Evolutionary conservation across 2,329 filamentous ascomycete species (phyloP).

Genomic region (Exophiala viscosa): DNA sequence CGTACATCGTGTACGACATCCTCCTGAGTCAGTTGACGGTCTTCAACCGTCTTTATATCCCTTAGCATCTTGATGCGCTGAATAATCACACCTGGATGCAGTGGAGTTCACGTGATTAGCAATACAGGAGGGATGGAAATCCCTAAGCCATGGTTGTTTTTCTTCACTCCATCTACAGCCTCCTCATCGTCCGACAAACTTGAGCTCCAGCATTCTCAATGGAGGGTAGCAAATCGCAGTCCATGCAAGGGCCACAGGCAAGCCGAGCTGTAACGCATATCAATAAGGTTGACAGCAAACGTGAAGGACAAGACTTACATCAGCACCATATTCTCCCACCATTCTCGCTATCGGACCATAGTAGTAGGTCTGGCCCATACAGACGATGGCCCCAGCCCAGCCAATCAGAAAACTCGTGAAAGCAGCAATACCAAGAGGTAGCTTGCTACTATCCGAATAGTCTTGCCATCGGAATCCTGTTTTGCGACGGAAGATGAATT

Average conservation of each 20-base stretch:
- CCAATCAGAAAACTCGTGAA: conserved; percentile 61
- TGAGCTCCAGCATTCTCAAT: conserved; percentile 51
- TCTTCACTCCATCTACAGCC: too few relatives aligned
- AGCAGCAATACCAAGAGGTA: conserved; percentile 62
- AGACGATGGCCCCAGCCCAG: conserved; percentile 62
- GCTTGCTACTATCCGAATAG: conserved; percentile 57
- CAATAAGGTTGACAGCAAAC: too few relatives aligned
- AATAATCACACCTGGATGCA: too few relatives aligned
- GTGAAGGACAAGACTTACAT: conserved; percentile 46
- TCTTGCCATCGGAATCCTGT: conserved; percentile 56
- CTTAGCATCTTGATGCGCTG: too few relatives aligned
- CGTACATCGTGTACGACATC: too few relatives aligned
- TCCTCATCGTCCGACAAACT: conserved; percentile 28
- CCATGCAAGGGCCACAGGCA: conserved; percentile 60
- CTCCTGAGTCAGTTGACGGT: too few relatives aligned
- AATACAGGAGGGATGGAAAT: too few relatives aligned
- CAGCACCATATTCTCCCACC: conserved; percentile 55
- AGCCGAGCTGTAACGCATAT: conserved; percentile 61
- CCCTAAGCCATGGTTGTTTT: too few relatives aligned
- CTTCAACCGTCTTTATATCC: too few relatives aligned
- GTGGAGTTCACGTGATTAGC: too few relatives aligned
- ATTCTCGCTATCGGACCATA: conserved; percentile 58
- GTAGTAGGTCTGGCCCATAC: conserved; percentile 68
- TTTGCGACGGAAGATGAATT: conserved; percentile 56
- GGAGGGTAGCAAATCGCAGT: conserved; percentile 56